Percentiles rank a stretch among this genome's conserved stretches.
phyloP scores from a whole-genome alignment of 768 basidiomycete genomes.

The Termitomyces sp. region DNA sequence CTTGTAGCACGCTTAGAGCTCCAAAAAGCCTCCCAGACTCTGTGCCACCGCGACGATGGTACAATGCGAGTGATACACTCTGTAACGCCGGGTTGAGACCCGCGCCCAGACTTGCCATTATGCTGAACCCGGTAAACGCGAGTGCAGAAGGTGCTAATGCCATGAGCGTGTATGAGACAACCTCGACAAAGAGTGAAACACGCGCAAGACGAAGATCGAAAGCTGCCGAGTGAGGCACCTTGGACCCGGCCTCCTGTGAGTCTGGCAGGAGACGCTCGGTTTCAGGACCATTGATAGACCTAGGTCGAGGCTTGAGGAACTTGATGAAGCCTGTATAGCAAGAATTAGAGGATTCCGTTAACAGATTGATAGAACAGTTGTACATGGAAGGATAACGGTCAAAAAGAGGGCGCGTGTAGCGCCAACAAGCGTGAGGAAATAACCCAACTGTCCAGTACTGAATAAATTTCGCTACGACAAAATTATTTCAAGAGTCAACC shows the following conservation, averaged over 20 bases:
- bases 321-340: constrained; percentile 45
- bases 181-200: constrained; percentile 53
- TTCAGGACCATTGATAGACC: constrained; percentile 18
- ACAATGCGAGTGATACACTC: constrained; percentile 68
- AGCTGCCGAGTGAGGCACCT: constrained; percentile 33
- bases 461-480: not conserved
- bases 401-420: constrained; percentile 50
- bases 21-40: constrained; percentile 79
- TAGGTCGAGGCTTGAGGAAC: constrained; percentile 40
- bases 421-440: constrained; percentile 57
- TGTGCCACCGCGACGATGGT: constrained; percentile 44
- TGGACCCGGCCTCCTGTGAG: constrained; percentile 15
- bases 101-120: constrained; percentile 51
- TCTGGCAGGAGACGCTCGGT: constrained; percentile 22
- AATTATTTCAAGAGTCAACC: constrained; percentile 11
- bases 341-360: not conserved
- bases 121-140: constrained; percentile 46
- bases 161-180: constrained; percentile 46
- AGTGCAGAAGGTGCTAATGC: constrained; percentile 38
- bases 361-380: not conserved
- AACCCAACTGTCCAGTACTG: constrained; percentile 50
- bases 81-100: constrained; percentile 67
- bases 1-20: constrained; percentile 69
- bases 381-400: constrained; percentile 56
- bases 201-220: constrained; percentile 74